Evolutionary conservation across 164 flowering plant genomes (phyloP).

Genomic region (Umbilicus rupestris): DNA sequence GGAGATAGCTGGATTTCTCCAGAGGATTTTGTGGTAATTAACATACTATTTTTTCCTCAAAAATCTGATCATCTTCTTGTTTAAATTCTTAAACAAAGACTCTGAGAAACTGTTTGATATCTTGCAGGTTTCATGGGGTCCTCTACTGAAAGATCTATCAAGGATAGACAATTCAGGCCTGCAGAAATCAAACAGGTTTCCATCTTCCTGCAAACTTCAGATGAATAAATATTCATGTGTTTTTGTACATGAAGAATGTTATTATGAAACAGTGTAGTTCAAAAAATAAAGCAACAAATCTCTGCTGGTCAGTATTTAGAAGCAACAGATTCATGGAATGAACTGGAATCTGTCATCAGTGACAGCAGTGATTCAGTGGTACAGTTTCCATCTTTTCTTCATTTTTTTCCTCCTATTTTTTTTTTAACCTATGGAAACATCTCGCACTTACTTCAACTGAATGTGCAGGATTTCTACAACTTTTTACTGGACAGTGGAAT

Average conservation of each 20-base stretch:
- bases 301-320: conserved; percentile 29
- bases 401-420: not conserved
- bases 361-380: conserved; percentile 58
- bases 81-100: not conserved
- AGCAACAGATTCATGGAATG: conserved; percentile 53
- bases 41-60: not conserved
- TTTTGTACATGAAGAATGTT: not conserved
- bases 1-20: conserved; percentile 99
- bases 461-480: conserved; percentile 77
- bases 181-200: conserved; percentile 49
- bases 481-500: conserved; percentile 46
- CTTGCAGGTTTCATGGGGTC: conserved; percentile 81
- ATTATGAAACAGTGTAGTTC: conserved; percentile 39
- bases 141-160: conserved; percentile 75
- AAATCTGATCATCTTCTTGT: not conserved
- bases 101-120: not conserved
- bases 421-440: not conserved
- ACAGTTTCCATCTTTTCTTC: not conserved
- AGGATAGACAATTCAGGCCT: conserved; percentile 58
- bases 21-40: conserved; percentile 80
- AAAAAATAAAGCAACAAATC: conserved; percentile 50
- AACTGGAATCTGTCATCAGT: conserved; percentile 40
- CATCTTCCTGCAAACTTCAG: too few relatives aligned
- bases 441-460: not conserved
- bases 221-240: not conserved